These are phyloP conservation scores for Solanum dulcamara DNA, from an alignment of 257 asterid genomes.

Conservation along the genomic window DNA sequence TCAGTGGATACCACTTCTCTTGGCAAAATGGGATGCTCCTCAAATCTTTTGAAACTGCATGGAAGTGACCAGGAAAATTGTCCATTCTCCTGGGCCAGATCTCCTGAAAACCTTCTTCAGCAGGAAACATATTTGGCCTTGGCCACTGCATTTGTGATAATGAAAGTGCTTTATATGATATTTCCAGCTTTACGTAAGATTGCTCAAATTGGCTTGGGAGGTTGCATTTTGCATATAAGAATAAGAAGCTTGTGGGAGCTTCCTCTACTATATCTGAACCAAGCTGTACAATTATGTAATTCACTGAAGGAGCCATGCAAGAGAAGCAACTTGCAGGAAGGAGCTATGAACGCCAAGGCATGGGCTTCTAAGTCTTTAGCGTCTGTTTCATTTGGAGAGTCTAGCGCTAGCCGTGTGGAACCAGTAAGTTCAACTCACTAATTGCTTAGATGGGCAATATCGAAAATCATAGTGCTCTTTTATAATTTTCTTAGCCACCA, in stretches of 20 bases:
- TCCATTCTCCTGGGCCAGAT: slow-evolving; percentile 75
- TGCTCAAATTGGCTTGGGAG: slow-evolving; percentile 39
- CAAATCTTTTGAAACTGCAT: slow-evolving; percentile 16
- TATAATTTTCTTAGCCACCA: slow-evolving; percentile 13
- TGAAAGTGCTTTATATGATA: slow-evolving; percentile 34
- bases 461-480: slow-evolving; percentile 2
- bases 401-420: slow-evolving; percentile 35
- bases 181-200: slow-evolving; percentile 38
- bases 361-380: slow-evolving; percentile 88
- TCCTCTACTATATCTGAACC: slow-evolving; percentile 33
- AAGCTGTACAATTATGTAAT: slow-evolving; percentile 37
- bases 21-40: slow-evolving; percentile 30
- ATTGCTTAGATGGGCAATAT: slow-evolving; percentile 5
- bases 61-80: slow-evolving; percentile 36
- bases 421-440: slow-evolving; percentile 19
- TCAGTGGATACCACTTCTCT: slow-evolving; percentile 17
- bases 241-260: slow-evolving; percentile 50
- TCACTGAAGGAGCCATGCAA: slow-evolving; percentile 60
- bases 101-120: slow-evolving; percentile 60
- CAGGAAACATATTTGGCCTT: slow-evolving; percentile 67
- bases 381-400: slow-evolving; percentile 64
- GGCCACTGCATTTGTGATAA: slow-evolving; percentile 55
- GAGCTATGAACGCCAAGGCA: slow-evolving; percentile 70
- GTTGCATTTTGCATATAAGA: slow-evolving; percentile 29
- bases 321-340: slow-evolving; percentile 75